Evolutionary conservation across 805 yeast genomes (phyloP), one percentile per base, ranked within the genome.

Genomic region (Ogataea henricii): DNA sequence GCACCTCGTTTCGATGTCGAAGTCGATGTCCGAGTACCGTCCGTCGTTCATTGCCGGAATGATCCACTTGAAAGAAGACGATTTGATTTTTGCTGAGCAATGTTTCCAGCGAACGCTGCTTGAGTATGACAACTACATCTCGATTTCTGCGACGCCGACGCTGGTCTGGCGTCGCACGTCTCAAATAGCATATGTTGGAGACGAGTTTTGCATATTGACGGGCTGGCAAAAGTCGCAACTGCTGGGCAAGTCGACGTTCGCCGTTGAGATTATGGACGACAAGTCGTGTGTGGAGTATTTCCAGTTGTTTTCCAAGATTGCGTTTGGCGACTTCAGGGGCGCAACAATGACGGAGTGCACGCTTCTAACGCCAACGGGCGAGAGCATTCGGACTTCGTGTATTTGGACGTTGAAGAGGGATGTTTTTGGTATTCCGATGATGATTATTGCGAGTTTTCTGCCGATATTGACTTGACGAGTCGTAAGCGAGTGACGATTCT

Each of bases 151-250:
- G 0, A 92, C 97, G 0, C 98, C 98, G 2, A 90, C 97, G 0
- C 79, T 92, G 18, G 92, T 90, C 3, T 92, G 98, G 98, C 74
- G 99, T 55, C 76, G 98, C 45, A 90, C 97, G 1, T 96, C 97
- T 7, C 96, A 92, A 65, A 87, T 92, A 10, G 94, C 96, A 0
- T 92, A 91, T 51, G 96, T 91, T 2, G 96, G 96, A n/a, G 87
- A 87, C 55, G 98, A 92, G 66, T 92, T 92, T 64, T 85, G 94
- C 56, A 80, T 88, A 14, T 71, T 92, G 16, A 89, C 97, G 0
- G 97, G 98, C 1, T 92, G 97, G 97, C 70, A 83, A 6, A 77
- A 78, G 56, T 85, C 82, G 26, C 85, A 83, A 50, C 67, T 92
- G 23, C 66, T 90, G 45, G 76, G 76, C 29, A 83, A 83, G 55